Conservation (phyloP, 2,329 filamentous ascomycete species). For the Exophiala calicioides region DNA sequence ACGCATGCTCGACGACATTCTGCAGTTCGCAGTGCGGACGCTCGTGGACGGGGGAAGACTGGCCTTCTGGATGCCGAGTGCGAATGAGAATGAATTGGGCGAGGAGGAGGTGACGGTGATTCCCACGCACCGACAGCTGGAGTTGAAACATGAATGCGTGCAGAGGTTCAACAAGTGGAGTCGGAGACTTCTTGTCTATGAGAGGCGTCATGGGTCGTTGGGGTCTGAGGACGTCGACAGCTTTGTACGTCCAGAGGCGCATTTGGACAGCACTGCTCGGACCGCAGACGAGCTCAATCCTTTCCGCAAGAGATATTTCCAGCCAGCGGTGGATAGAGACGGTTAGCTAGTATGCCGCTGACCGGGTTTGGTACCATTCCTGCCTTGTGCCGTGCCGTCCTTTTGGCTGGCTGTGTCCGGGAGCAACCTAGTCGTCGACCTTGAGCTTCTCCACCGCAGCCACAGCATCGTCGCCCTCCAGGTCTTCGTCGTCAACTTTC, state of each 20-base stretch:
- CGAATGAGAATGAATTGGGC: conserved; percentile 73
- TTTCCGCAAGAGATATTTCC: conserved; percentile 58
- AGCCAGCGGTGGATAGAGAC: conserved; percentile 20
- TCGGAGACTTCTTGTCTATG: conserved; percentile 82
- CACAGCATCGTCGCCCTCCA: conserved; percentile 64
- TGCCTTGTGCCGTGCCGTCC: no score
- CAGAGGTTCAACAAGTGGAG: conserved; percentile 95
- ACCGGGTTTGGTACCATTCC: background rate
- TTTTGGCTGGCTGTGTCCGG: background rate
- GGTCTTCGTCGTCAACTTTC: conserved; percentile 66
- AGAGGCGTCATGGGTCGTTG: conserved; percentile 61
- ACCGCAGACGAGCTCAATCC: conserved; percentile 68
- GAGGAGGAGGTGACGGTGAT: conserved; percentile 58
- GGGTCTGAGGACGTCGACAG: conserved; percentile 12
- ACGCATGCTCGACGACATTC: conserved; percentile 85
- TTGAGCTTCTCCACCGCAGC: conserved; percentile 69
- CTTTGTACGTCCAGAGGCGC: conserved; percentile 41
- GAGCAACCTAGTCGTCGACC: conserved; percentile 53
- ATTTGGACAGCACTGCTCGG: conserved; percentile 42
- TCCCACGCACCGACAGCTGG: conserved; percentile 67
- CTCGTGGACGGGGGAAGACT: conserved; percentile 78
- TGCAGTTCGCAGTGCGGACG: conserved; percentile 74
- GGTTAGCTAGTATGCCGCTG: conserved; percentile 10
- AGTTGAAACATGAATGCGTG: conserved; percentile 73
- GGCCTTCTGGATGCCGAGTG: conserved; percentile 96